These are phyloP conservation scores for Inga leiocalycina DNA, from an alignment of 306 rosid species.

Conservation along the genomic window DNA sequence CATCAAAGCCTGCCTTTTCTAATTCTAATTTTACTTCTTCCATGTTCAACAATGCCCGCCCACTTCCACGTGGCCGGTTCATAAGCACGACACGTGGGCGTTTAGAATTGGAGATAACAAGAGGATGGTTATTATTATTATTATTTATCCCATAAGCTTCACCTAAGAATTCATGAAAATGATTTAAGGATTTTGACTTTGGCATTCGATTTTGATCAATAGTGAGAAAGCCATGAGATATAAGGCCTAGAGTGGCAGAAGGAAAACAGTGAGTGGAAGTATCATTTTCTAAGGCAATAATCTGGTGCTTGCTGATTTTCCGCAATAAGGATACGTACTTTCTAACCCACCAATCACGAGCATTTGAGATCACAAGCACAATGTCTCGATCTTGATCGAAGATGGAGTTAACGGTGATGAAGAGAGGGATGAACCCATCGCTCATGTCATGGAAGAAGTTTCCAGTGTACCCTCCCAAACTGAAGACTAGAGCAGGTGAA, in stretches of 20 bases:
- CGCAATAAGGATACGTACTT: conserved; percentile 37
- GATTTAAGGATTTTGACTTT: conserved; percentile 18
- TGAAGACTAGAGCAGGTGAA: conserved; percentile 38
- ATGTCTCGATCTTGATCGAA: neutral
- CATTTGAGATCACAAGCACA: conserved; percentile 44
- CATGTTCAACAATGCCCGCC: conserved; percentile 31
- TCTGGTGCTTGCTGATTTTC: conserved; percentile 39
- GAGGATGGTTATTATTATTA: neutral
- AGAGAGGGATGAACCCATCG: conserved; percentile 48
- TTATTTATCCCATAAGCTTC: conserved; percentile 31
- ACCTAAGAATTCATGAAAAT: conserved; percentile 43
- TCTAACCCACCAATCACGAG: conserved; percentile 52
- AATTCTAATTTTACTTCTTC: conserved; percentile 18
- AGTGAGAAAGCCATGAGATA: conserved; percentile 45
- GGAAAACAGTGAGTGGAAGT: conserved; percentile 53
- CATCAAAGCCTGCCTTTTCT: conserved; percentile 41
- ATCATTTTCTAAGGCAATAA: conserved; percentile 47
- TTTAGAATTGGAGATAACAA: neutral
- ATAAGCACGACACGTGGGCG: conserved; percentile 11
- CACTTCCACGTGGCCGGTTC: neutral
- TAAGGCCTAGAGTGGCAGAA: conserved; percentile 46
- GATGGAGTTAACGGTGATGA: conserved; percentile 41
- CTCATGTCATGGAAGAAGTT: conserved; percentile 57
- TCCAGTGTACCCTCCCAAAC: conserved; percentile 49
- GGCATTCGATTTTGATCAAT: conserved; percentile 35